Percentiles rank a stretch among this genome's conserved stretches.
Conservation (phyloP, 2,329 filamentous ascomycete genomes). For the Chalaropsis thielavioides region DNA sequence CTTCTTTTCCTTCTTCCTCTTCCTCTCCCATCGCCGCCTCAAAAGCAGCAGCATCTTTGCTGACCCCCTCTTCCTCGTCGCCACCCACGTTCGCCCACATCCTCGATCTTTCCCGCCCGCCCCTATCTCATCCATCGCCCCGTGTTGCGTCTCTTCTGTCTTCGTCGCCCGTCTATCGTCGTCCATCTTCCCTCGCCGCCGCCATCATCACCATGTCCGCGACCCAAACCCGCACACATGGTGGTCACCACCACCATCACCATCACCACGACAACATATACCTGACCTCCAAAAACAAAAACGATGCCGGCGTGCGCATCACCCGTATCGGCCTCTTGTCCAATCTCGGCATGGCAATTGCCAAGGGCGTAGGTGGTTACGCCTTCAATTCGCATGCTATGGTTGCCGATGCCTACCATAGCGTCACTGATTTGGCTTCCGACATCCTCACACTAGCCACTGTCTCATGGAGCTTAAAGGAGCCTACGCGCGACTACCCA, state of each 20-base stretch:
- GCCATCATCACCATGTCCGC: slow-evolving; percentile 9
- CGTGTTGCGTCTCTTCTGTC: slow-evolving; percentile 8
- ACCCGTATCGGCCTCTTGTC: slow-evolving; percentile 49
- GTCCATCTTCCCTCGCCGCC: slow-evolving; percentile 4
- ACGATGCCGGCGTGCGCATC: slow-evolving; percentile 49
- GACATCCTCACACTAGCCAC: slow-evolving; percentile 90
- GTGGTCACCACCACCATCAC: slow-evolving; percentile 49
- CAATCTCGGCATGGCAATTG: slow-evolving; percentile 87
- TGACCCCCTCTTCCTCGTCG: background rate
- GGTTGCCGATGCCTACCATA: slow-evolving; percentile 88
- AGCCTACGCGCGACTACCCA: slow-evolving; percentile 71
- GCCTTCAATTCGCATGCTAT: slow-evolving; percentile 89
- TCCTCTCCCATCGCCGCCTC: background rate
- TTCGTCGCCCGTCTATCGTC: slow-evolving; percentile 6
- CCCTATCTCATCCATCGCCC: slow-evolving; percentile 9
- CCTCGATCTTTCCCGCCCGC: slow-evolving; percentile 20
- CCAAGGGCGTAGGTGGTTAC: slow-evolving; percentile 84
- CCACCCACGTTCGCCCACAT: slow-evolving; percentile 23
- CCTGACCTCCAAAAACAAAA: slow-evolving; percentile 74
- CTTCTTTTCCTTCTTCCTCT: background rate
- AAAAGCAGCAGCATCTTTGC: background rate
- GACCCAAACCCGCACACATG: slow-evolving; percentile 10
- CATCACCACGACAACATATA: slow-evolving; percentile 89
- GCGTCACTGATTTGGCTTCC: slow-evolving; percentile 85
- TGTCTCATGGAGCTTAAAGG: slow-evolving; percentile 81